Conservation (phyloP, 805 yeast genomes). For the Hagleromyces aurorensis region DNA sequence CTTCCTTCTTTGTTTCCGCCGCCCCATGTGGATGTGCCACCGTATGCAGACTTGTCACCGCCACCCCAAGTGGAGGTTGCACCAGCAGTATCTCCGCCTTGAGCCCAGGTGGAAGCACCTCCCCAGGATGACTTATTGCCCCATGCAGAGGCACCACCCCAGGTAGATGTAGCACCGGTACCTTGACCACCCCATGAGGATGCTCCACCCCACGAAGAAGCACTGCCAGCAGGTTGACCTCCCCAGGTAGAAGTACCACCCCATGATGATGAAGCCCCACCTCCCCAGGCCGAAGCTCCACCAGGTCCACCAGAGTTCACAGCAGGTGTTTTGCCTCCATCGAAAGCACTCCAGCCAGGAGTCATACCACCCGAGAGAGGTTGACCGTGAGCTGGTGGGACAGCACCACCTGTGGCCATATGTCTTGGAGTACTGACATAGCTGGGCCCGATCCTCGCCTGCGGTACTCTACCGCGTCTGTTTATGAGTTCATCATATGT, state of each 20-base stretch:
- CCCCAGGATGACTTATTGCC: conserved; percentile 35
- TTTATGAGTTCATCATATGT: conserved; percentile 77
- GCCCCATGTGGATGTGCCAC: conserved; percentile 40
- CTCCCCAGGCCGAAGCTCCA: conserved; percentile 30
- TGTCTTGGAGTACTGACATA: conserved; percentile 29
- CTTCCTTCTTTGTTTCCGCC: conserved; percentile 30
- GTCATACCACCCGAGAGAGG: conserved; percentile 39
- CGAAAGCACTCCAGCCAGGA: conserved; percentile 49
- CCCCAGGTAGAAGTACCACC: conserved; percentile 38
- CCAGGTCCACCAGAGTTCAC: conserved; percentile 28
- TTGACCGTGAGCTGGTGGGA: conserved; percentile 27
- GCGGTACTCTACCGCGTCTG: conserved; percentile 35
- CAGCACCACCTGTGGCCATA: conserved; percentile 28
- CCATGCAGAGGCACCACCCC: conserved; percentile 36
- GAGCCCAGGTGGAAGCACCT: conserved; percentile 42
- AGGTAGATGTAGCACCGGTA: conserved; percentile 30
- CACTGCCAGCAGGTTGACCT: conserved; percentile 23
- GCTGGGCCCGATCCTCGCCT: conserved; percentile 30
- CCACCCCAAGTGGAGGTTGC: conserved; percentile 41
- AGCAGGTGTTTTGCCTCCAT: conserved; percentile 41
- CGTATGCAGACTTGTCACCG: conserved; percentile 33
- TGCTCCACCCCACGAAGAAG: conserved; percentile 32
- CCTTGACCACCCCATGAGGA: conserved; percentile 38
- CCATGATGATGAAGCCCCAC: conserved; percentile 36
- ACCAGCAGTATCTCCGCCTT: conserved; percentile 33